Conservation (phyloP, 768 basidiomycete genomes). For the Cantharellus anzutake region DNA sequence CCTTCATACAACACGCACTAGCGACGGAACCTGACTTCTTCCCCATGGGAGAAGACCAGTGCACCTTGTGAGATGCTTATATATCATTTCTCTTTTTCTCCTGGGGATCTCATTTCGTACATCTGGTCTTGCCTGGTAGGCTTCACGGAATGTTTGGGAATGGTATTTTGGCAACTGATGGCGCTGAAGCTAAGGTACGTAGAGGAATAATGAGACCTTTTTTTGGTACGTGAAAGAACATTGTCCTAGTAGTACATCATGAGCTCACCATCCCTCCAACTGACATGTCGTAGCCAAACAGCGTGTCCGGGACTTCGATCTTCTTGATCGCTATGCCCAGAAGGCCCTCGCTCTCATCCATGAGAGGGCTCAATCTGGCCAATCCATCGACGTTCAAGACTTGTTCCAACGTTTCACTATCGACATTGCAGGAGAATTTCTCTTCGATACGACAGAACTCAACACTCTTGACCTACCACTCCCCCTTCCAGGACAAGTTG, state of each 20-base stretch:
- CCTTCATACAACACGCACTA: too few relatives aligned
- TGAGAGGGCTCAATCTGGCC: slow-evolving; percentile 9
- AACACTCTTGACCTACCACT: slow-evolving; percentile 3
- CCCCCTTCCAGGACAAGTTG: background rate
- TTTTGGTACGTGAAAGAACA: slow-evolving; percentile 10
- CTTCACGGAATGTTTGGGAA: slow-evolving; percentile 13
- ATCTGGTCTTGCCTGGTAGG: background rate
- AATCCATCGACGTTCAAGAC: slow-evolving; percentile 8
- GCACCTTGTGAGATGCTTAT: too few relatives aligned
- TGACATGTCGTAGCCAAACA: slow-evolving; percentile 11
- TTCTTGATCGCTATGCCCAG: slow-evolving; percentile 10
- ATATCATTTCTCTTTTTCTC: too few relatives aligned
- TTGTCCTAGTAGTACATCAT: background rate
- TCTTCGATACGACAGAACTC: slow-evolving; percentile 2
- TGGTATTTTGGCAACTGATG: slow-evolving; percentile 19
- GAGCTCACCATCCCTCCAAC: background rate
- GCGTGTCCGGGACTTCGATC: slow-evolving; percentile 5
- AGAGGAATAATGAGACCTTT: slow-evolving; percentile 15
- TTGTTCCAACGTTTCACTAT: slow-evolving; percentile 7
- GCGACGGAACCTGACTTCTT: too few relatives aligned
- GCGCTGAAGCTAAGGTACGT: slow-evolving; percentile 11
- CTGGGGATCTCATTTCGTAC: background rate
- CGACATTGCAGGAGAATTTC: slow-evolving; percentile 3
- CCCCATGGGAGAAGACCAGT: too few relatives aligned
- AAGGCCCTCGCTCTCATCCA: slow-evolving; percentile 7